Conservation (phyloP, 2,329 filamentous ascomycete genomes). For the Verticillium longisporum region DNA sequence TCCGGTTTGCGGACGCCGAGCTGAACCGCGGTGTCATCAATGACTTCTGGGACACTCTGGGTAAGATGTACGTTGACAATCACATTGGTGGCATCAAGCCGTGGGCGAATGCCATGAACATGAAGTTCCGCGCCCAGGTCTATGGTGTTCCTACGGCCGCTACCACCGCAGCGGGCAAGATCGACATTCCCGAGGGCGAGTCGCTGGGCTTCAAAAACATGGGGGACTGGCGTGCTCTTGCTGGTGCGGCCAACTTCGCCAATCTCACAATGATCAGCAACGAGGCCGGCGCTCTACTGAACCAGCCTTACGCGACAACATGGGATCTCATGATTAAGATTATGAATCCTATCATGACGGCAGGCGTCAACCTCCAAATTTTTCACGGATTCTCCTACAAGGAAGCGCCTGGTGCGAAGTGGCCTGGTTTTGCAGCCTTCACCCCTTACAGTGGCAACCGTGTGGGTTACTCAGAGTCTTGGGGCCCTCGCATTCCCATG, state of each 20-base stretch:
- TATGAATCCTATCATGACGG: conserved; percentile 10
- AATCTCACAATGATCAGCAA: conserved; percentile 1
- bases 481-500: conserved; percentile 10
- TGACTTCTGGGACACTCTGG: conserved; percentile 9
- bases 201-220: conserved; percentile 2
- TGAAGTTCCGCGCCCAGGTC: conserved; percentile 8
- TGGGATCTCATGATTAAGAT: conserved; percentile 3
- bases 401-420: conserved; percentile 6
- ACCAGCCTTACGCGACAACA: neutral
- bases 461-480: conserved; percentile 9
- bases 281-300: conserved; percentile 5
- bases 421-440: conserved; percentile 11
- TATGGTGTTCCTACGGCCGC: conserved; percentile 7
- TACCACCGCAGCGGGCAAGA: conserved; percentile 1
- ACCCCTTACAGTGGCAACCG: conserved; percentile 2
- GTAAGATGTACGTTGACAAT: conserved; percentile 8
- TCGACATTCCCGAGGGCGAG: conserved; percentile 3
- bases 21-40: conserved; percentile 8
- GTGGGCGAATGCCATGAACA: conserved; percentile 3
- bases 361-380: conserved; percentile 10
- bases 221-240: conserved; percentile 1
- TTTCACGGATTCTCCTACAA: conserved; percentile 11
- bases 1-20: conserved; percentile 4
- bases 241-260: conserved; percentile 3
- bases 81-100: conserved; percentile 4